These are phyloP conservation scores for Hirschioporus abietinus DNA, from an alignment of 768 basidiomycete genomes.

Conservation along the genomic window DNA sequence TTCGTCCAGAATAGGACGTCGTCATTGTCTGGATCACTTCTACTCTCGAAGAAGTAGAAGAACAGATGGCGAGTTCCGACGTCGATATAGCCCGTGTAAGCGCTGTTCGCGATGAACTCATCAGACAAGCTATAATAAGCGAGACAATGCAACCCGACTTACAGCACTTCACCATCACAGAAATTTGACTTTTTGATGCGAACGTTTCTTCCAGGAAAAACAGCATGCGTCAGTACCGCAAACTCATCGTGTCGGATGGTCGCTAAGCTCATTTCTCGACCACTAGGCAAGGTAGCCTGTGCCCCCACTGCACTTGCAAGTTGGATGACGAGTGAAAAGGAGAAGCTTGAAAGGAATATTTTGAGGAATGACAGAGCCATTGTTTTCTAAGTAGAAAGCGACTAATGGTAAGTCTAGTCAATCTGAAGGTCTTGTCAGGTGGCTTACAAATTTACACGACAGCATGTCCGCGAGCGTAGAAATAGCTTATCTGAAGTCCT, in stretches of 20 bases:
- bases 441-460: no score
- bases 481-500: no score
- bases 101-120: conserved; percentile 23
- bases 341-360: no score
- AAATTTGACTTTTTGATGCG: conserved; percentile 37
- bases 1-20: conserved; percentile 56
- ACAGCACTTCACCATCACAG: conserved; percentile 37
- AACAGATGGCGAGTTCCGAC: conserved; percentile 59
- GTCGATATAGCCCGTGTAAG: conserved; percentile 67
- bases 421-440: no score
- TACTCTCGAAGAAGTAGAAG: conserved; percentile 75
- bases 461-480: no score
- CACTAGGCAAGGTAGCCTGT: background rate
- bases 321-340: no score
- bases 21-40: conserved; percentile 51
- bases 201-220: conserved; percentile 11
- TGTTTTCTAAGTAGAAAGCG: no score
- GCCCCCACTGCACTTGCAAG: no score
- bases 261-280: background rate
- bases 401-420: no score
- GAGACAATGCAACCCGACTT: conserved; percentile 7
- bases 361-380: no score
- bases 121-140: background rate
- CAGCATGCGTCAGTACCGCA: background rate
- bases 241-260: background rate